Evolutionary conservation across 2,329 filamentous ascomycete genomes (phyloP), one percentile per base, ranked within the genome.

Genomic region (Diaporthe destruens): DNA sequence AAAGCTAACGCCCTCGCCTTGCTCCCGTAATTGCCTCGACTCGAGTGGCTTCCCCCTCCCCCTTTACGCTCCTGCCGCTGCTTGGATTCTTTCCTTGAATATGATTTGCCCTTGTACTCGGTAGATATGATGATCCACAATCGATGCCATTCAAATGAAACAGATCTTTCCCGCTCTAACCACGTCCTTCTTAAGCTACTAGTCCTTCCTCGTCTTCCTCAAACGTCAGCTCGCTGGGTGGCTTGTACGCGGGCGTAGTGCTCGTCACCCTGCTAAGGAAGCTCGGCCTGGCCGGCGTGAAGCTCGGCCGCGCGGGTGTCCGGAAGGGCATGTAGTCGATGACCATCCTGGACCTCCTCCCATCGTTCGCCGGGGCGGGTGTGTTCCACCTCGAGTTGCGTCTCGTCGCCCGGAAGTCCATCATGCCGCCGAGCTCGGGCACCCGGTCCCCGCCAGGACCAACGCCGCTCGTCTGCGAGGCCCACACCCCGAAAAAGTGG

Each of bases 401-500:
- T 71, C 74, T 47, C 56, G 74, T 67, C 44, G 72, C 51, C 42
- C 74, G 54, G 65, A 75, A 75, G 63, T 75, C 74, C 71, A 73
- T 57, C 68, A 61, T 53, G 23, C 55, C 68, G 44, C 55, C 68
- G 11, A 70, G 55, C 51, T 75, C 74, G 8, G 74, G 65, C 44
- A 73, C 69, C 36, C 74, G 69, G 57, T 77, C 75, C 1, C 75
- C 76, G 1, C 75, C 74, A 2, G 76, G 75, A 18, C 49, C 53
- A 18, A 70, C 55, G 47, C 68, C 68, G 32, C 55, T 51, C 23
- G 71, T 72, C n/a, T 67, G 69, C 44, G 76, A 70, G 34, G 75
- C 76, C 79, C 79, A 80, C n/a, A 75, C 74, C 36, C 72, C 72
- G 20, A 80, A 54, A 12, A 78, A 57, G 23, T 75, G 72, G 25